Base-by-base conservation (phyloP, 169 alveolate genomes). In the Cryptosporidium andersoni region DNA sequence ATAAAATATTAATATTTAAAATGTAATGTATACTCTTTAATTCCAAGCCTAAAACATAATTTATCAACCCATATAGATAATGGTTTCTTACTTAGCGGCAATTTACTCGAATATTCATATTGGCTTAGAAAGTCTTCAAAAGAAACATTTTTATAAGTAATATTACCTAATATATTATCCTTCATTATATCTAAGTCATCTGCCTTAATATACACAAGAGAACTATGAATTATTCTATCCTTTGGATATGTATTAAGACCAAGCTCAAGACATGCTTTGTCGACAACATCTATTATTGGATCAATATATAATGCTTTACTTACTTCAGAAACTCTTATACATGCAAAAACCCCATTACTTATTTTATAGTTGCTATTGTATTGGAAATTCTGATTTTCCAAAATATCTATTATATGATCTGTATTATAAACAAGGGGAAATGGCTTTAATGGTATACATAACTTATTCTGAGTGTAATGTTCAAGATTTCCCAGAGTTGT, bases 191-290 rank as follows among this genome's bases (percentile, higher is more conserved):
- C 51, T 12, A 66, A 12, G 42, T 51, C 64, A 2, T 55, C n/a
- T 16, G 36, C 55, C 9, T 66, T 66, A 2, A 66, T 66, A 40
- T 66, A 66, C 37, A 66, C 51, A 2, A 66, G 51, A 4, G 81
- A 51, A 5, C 51, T 39, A 11, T 66, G 81, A 11, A 39, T n/a
- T 34, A 55, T 25, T 37, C 64, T 55, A 8, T 66, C 64, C 6
- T 42, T 39, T 52, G 36, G 55, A 43, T 51, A 52, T n/a, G 49
- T 40, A 7, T 34, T n/a, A 14, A 66, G n/a, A 7, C 81, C 81
- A 16, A 51, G 14, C 6, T 66, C 53, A 14, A 52, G 3, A n/a
- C 64, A 52, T 6, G 40, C 37, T 8, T 52, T 53, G 12, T 66
- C 81, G 34, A 66, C 42, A 2, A 39, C 37, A 37, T 55, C 52